Percentiles rank a stretch among this genome's conserved stretches.
Evolutionary conservation across 805 yeast genomes (phyloP).

Genomic region (Candida incommunis): DNA sequence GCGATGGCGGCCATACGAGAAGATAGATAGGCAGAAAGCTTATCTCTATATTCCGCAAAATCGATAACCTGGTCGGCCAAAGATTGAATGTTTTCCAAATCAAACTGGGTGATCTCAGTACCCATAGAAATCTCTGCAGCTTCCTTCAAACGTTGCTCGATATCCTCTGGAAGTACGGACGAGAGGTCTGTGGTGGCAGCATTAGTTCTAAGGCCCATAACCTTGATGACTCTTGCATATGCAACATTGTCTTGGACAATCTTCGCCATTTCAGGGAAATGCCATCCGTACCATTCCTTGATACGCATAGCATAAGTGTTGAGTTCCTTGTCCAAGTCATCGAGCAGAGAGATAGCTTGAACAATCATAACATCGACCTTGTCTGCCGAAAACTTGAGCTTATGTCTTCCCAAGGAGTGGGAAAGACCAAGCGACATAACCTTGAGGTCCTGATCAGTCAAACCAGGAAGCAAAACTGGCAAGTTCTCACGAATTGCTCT

Average conservation of each 20-base stretch:
- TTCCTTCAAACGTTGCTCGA: conserved; percentile 80
- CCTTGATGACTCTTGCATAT: conserved; percentile 82
- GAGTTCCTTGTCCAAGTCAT: conserved; percentile 92
- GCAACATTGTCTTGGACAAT: conserved; percentile 93
- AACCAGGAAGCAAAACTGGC: conserved; percentile 89
- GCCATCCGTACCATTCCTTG: conserved; percentile 99
- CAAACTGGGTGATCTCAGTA: conserved; percentile 90
- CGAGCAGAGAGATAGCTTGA: conserved; percentile 94
- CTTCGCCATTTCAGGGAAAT: conserved; percentile 98
- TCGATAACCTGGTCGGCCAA: conserved; percentile 95
- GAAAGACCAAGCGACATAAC: conserved; percentile 98
- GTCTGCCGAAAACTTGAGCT: conserved; percentile 93
- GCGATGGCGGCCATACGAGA: conserved; percentile 99
- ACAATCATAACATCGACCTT: conserved; percentile 98
- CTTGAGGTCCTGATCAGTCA: conserved; percentile 66
- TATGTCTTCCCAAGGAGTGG: conserved; percentile 96
- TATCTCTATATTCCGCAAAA: conserved; percentile 93
- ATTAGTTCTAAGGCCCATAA: conserved; percentile 88
- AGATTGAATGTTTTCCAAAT: conserved; percentile 73
- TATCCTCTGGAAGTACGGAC: conserved; percentile 81
- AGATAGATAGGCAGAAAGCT: conserved; percentile 76
- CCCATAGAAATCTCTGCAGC: conserved; percentile 99
- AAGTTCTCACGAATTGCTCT: conserved; percentile 91
- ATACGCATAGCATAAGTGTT: conserved; percentile 98
- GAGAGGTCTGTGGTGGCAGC: conserved; percentile 85